These are phyloP conservation scores for Claviceps spartinae DNA, from an alignment of 2,329 filamentous ascomycete genomes.

Conservation along the genomic window DNA sequence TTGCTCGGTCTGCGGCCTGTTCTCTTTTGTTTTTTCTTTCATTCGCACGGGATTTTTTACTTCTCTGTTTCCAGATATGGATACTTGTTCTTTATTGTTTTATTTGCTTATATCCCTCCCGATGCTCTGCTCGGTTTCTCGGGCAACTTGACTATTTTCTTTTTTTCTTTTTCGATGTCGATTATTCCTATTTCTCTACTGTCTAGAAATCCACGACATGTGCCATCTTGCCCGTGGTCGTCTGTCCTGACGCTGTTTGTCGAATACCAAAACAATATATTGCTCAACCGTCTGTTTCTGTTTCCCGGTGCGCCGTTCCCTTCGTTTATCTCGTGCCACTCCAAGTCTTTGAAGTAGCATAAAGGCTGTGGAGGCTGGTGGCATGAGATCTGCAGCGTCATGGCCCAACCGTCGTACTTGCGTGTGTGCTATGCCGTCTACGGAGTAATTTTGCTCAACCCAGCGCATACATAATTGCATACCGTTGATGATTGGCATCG, in stretches of 20 bases:
- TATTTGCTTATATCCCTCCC: background rate
- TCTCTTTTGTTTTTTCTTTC: background rate
- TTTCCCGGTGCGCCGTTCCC: background rate
- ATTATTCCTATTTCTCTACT: background rate
- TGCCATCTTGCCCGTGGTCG: background rate
- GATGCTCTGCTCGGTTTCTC: background rate
- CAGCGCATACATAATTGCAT: background rate
- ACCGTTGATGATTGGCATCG: background rate
- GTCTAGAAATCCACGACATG: slow-evolving; percentile 2
- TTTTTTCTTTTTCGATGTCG: background rate
- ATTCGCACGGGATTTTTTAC: background rate
- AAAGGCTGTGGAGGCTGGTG: background rate
- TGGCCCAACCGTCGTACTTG: background rate
- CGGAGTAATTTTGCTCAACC: background rate
- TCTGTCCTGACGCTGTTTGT: background rate
- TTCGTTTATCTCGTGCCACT: background rate
- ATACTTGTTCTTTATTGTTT: background rate
- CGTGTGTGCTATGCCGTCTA: background rate
- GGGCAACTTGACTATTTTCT: background rate
- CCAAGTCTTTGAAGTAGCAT: background rate
- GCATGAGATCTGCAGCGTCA: background rate
- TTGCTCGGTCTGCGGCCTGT: background rate
- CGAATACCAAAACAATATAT: slow-evolving; percentile 2
- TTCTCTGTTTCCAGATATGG: background rate
- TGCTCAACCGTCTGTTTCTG: background rate